Conservation (phyloP, 345 rosid genomes). For the Populus ilicifolia region DNA sequence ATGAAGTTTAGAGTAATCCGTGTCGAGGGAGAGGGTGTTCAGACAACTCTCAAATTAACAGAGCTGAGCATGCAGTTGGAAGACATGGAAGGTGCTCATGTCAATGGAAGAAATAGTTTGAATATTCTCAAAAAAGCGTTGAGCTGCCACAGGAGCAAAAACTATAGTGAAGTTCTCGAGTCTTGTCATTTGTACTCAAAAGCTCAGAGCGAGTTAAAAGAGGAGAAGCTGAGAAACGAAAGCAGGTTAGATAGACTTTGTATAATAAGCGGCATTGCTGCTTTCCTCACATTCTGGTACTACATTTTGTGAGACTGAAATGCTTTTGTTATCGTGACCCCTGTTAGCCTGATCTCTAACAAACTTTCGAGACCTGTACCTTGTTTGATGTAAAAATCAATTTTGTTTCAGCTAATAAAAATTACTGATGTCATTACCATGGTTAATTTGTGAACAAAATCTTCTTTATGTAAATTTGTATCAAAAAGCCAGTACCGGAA, state of each 20-base stretch:
- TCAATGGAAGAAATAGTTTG: conserved; percentile 69
- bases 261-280: conserved; percentile 60
- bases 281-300: conserved; percentile 56
- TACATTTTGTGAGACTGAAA: conserved; percentile 43
- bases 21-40: conserved; percentile 39
- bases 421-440: background rate
- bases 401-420: conserved; percentile 29
- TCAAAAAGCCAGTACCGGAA: background rate
- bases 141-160: conserved; percentile 62
- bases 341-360: conserved; percentile 14
- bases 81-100: conserved; percentile 78
- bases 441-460: background rate
- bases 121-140: conserved; percentile 60
- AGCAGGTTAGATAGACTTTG: conserved; percentile 60
- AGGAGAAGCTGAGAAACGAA: conserved; percentile 73
- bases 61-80: conserved; percentile 81
- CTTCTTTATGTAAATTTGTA: too few relatives aligned
- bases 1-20: conserved; percentile 62
- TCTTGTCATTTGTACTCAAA: conserved; percentile 62
- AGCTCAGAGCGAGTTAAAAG: conserved; percentile 58
- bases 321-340: background rate
- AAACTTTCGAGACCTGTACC: background rate
- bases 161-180: conserved; percentile 67
- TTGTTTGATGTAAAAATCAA: conserved; percentile 27
- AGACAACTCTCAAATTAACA: conserved; percentile 51